phyloP scores from a whole-genome alignment of 2,329 filamentous ascomycete species.

The Lecanicillium sp. region DNA sequence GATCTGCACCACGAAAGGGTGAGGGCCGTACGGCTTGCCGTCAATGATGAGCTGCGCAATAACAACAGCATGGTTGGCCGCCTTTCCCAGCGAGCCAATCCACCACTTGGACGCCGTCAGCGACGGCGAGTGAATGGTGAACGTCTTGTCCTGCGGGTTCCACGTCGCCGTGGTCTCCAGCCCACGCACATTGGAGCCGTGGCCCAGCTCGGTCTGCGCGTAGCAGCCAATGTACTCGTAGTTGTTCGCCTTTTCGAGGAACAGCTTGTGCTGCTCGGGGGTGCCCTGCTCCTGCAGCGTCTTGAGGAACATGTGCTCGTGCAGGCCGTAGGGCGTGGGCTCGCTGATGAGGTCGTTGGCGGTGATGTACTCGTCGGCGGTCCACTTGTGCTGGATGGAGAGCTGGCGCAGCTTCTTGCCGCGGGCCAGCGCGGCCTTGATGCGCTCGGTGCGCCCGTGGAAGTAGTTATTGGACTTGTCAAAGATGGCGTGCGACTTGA shows the following conservation, averaged over 20 bases:
- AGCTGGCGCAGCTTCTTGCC: constrained; percentile 65
- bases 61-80: constrained; percentile 69
- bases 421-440: constrained; percentile 61
- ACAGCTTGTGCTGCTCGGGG: constrained; percentile 65
- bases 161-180: constrained; percentile 67
- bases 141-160: constrained; percentile 66
- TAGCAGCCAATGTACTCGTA: constrained; percentile 75
- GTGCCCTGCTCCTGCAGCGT: constrained; percentile 66
- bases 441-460: constrained; percentile 58
- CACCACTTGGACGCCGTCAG: constrained; percentile 78
- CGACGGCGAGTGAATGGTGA: constrained; percentile 64
- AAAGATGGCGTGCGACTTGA: constrained; percentile 62
- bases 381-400: constrained; percentile 61
- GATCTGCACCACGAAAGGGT: constrained; percentile 72
- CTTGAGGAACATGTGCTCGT: constrained; percentile 40
- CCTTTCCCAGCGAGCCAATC: constrained; percentile 71
- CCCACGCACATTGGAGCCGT: constrained; percentile 69
- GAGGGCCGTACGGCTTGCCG: constrained; percentile 63
- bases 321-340: constrained; percentile 65
- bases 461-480: constrained; percentile 76
- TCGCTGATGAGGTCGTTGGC: constrained; percentile 67
- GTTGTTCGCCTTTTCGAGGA: constrained; percentile 58
- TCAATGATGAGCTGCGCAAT: constrained; percentile 68
- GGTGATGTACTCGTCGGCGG: constrained; percentile 50
- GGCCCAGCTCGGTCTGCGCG: constrained; percentile 72